Evolutionary conservation across 805 yeast genomes (phyloP), one percentile per base, ranked within the genome.

Genomic region (Saccharomycopsis javanensis): DNA sequence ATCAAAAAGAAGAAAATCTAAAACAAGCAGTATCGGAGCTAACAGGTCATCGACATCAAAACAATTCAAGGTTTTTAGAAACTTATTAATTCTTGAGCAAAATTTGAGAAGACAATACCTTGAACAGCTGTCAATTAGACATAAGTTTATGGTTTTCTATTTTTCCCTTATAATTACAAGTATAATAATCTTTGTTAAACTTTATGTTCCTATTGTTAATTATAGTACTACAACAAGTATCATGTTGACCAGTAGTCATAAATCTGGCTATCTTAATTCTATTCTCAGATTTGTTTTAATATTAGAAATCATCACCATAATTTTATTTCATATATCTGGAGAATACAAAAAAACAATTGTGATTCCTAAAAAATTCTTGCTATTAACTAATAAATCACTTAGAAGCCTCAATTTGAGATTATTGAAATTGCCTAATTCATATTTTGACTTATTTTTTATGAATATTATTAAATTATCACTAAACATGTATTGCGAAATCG

Each of bases 281-380:
- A 50, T 71, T 25, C 65, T 77, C 20, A 71, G 82, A 66, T 81
- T 88, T 53, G 66, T 81, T 13, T 77, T 87, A 3, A 72, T 85
- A 16, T 83, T 85, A 54, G 77, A 81, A 18, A 63, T 79, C 30
- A 81, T 91, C 18, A 86, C 96, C 0, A 71, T 90, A 57, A 76
- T 82, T 27, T 73, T 92, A 48, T 92, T 88, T 70, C 90, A 86
- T 65, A 70, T 92, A 35, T 85, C 96, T 25, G 99, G 99, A 0
- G 94, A 90, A 71, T 94, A 92, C 69, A 80, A 80, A 58, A 80
- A 94, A 60, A 88, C 96, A 0, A 87, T 92, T 56, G 85, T 87
- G 15, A 73, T 83, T 46, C 96, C 97, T 1, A 78, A 96, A 60
- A 78, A 81, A 66, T 92, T 90, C 66, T 72, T 94, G 56, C 73